phyloP scores from a whole-genome alignment of 495 filamentous ascomycete genomes.

The Oleoguttula mirabilis region DNA sequence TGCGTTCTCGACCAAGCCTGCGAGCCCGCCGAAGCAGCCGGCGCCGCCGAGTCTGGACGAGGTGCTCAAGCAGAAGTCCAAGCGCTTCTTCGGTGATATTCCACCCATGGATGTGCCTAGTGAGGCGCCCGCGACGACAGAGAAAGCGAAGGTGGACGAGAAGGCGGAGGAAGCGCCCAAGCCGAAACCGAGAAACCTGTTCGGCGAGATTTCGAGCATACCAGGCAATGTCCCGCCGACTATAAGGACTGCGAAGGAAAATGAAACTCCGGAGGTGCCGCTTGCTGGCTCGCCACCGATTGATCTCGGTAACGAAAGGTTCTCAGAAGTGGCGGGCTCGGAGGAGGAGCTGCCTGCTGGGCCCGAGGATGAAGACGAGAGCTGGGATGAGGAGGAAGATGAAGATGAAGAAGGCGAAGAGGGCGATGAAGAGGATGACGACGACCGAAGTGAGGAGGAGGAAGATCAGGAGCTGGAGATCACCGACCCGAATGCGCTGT shows the following conservation, averaged over 20 bases:
- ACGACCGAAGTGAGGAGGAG: slow-evolving; percentile 22
- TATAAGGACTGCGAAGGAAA: too few relatives aligned
- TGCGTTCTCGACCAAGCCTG: slow-evolving; percentile 41
- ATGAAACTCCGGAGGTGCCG: slow-evolving; percentile 32
- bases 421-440: slow-evolving; percentile 28
- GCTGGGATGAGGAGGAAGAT: slow-evolving; percentile 10
- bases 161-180: slow-evolving; percentile 12
- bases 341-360: slow-evolving; percentile 10
- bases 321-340: slow-evolving; percentile 15
- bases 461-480: slow-evolving; percentile 1
- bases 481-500: slow-evolving; percentile 8
- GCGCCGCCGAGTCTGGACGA: neutral
- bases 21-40: neutral
- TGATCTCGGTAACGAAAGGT: slow-evolving; percentile 23
- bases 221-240: neutral
- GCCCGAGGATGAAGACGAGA: slow-evolving; percentile 12
- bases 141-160: neutral
- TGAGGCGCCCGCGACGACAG: neutral
- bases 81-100: slow-evolving; percentile 3
- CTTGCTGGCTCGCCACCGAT: slow-evolving; percentile 50
- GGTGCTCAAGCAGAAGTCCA: neutral
- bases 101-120: slow-evolving; percentile 6
- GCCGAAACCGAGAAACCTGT: neutral
- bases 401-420: slow-evolving; percentile 26
- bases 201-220: neutral